Conservation (phyloP, 352 stramenopile genomes). For the Pelagophyceae sp. region DNA sequence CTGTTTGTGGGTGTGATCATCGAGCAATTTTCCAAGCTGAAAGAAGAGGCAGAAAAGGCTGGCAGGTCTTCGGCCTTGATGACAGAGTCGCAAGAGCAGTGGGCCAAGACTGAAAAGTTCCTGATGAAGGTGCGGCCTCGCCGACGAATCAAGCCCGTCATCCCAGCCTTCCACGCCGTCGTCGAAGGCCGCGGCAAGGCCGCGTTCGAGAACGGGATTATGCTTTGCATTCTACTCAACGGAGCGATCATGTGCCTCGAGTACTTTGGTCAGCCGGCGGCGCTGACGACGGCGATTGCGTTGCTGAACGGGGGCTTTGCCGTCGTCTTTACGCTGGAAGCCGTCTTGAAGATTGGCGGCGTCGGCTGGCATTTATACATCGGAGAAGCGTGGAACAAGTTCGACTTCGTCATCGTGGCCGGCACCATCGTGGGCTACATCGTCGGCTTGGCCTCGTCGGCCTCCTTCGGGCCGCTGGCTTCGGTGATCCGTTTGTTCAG, state of each 20-base stretch:
- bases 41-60: constrained; percentile 27
- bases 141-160: constrained; percentile 41
- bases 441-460: constrained; percentile 15
- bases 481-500: constrained; percentile 72
- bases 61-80: constrained; percentile 37
- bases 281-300: constrained; percentile 50
- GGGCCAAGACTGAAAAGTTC: constrained; percentile 53
- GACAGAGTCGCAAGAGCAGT: constrained; percentile 75
- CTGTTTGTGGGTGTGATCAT: constrained; percentile 85
- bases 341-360: constrained; percentile 66
- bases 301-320: constrained; percentile 73
- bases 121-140: constrained; percentile 22
- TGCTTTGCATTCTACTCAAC: constrained; percentile 75
- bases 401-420: constrained; percentile 49
- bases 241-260: constrained; percentile 70
- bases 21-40: constrained; percentile 77
- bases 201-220: constrained; percentile 73
- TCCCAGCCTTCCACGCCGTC: constrained; percentile 52
- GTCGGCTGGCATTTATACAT: constrained; percentile 52
- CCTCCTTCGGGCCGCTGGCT: constrained; percentile 15
- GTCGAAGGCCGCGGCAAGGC: constrained; percentile 47
- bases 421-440: constrained; percentile 40
- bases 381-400: constrained; percentile 44
- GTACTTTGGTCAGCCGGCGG: constrained; percentile 63
- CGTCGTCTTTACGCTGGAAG: constrained; percentile 71